phyloP scores from a whole-genome alignment of 306 rosid genomes.

The Alnus rubra region DNA sequence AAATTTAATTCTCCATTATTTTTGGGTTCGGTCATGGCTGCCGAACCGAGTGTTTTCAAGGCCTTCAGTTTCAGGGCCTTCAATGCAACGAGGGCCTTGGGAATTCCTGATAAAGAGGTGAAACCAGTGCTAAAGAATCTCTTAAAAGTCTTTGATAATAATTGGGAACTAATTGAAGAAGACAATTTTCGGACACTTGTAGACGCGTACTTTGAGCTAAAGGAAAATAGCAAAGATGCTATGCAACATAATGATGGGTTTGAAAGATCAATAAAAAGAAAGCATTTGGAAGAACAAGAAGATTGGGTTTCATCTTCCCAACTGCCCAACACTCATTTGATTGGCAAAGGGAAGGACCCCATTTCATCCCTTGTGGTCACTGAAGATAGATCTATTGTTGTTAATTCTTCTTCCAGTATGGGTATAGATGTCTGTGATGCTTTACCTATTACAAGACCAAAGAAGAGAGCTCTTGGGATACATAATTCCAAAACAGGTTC shows the following conservation, averaged over 20 bases:
- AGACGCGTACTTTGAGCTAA: slow-evolving; percentile 70
- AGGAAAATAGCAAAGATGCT: slow-evolving; percentile 45
- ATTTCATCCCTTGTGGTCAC: slow-evolving; percentile 12
- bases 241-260: slow-evolving; percentile 18
- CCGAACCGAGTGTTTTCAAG: slow-evolving; percentile 30
- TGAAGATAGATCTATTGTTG: not conserved
- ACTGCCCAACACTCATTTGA: slow-evolving; percentile 19
- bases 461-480: not conserved
- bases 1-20: not conserved
- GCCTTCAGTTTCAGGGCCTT: slow-evolving; percentile 52
- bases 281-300: slow-evolving; percentile 33
- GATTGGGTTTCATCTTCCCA: slow-evolving; percentile 25
- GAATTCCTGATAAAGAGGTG: slow-evolving; percentile 50
- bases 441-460: slow-evolving; percentile 13
- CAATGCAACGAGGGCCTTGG: slow-evolving; percentile 48
- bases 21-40: slow-evolving; percentile 46
- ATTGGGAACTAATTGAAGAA: slow-evolving; percentile 71
- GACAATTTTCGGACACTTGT: slow-evolving; percentile 67
- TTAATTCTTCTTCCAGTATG: not conserved
- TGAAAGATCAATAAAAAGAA: slow-evolving; percentile 36
- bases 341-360: slow-evolving; percentile 23
- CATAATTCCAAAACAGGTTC: slow-evolving; percentile 9
- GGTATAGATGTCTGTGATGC: not conserved
- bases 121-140: slow-evolving; percentile 52
- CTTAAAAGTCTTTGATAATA: slow-evolving; percentile 34